Base-by-base conservation (phyloP, 148 eudicot species). In the Spergularia bocconei region DNA sequence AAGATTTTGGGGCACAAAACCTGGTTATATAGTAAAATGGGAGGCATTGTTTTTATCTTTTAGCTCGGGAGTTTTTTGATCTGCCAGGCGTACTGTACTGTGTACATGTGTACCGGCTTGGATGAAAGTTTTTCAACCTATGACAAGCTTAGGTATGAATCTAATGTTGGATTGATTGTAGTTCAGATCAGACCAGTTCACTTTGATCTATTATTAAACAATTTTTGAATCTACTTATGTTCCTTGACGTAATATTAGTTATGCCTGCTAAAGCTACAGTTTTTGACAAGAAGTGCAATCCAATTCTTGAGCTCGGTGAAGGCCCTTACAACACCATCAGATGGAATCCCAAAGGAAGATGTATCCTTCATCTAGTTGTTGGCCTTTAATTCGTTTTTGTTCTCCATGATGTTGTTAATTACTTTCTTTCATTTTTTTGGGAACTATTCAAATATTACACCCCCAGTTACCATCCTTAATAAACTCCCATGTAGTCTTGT, bases 211-310 rank as follows among this genome's bases (percentile, higher is more conserved):
- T 69, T 16, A 13, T 15, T 17, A 20, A 55, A 53, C 13, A 11
- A 58, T 25, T 38, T 19, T 54, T 77, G 10, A 48, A 4, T 21
- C 55, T 70, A 10, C 12, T 78, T 53, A 20, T 57, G 47, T 83
- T 85, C 91, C 91, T 90, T 90, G 82, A 92, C 88, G 63, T 58
- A 63, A 65, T 78, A 75, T 78, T 66, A 95, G 99, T 86, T 84
- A 95, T 92, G 99, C 99, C 99, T 79, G 94, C 99, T 74, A 90
- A 84, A 87, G 91, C 92, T 23, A 90, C 99, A 38, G 83, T 95
- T 52, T 95, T 95, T 82, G 93, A 95, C 88, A 85, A 83, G 87
- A 95, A 95, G 86, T 90, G 97, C 89, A 89, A 92, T 72, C 96
- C 97, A 65, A 75, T 95, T 33, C 82, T 95, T 69, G 93, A 95